Base-by-base conservation (phyloP, 73 alveolate genomes). In the Symbiodinium pilosum region DNA sequence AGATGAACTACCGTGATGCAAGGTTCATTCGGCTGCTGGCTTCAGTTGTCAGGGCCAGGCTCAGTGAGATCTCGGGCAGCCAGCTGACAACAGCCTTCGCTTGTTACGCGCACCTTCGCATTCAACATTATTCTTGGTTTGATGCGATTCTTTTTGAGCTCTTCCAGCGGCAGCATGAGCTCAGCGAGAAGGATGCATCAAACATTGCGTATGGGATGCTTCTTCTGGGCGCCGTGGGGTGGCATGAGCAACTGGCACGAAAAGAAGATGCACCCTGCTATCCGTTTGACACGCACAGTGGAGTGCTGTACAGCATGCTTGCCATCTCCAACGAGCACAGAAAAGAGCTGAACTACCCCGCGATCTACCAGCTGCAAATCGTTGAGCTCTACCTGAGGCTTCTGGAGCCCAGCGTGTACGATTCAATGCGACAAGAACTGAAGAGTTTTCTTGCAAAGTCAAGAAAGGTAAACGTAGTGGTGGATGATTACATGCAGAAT, bases 401-500 rank as follows among this genome's bases (percentile, higher is more conserved):
- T 41, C 32, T 93, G 84, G 93, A 69, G 39, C 93, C 93, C 1
- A 21, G 86, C 26, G 77, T 93, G 26, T 93, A 93, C 21, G 99
- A 93, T 36, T 77, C 64, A 34, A 32, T 83, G 99, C 93, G 86
- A n/a, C 93, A 51, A 47, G 93, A 77, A 28, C 40, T 77, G 75
- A 93, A 93, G 75, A 40, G 36, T 26, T 32, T 93, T 44, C 69
- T 93, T 32, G 99, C 99, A 20, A 77, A 83, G 73, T 93, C 93
- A 5, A 47, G 99, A 32, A 93, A 83, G 73, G 99, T 93, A 38
- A 93, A 71, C 44, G 83, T 93, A 30, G 36, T 52, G 9, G 93
- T 81, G 54, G 99, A 93, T 36, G 99, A 93, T 73, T 93, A 81
- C 99, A 93, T 93, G 99, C 93, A 77, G n/a, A 77, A 54, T 75